Base-by-base conservation (phyloP, 495 filamentous ascomycete genomes). In the Trichoderma reesei region DNA sequence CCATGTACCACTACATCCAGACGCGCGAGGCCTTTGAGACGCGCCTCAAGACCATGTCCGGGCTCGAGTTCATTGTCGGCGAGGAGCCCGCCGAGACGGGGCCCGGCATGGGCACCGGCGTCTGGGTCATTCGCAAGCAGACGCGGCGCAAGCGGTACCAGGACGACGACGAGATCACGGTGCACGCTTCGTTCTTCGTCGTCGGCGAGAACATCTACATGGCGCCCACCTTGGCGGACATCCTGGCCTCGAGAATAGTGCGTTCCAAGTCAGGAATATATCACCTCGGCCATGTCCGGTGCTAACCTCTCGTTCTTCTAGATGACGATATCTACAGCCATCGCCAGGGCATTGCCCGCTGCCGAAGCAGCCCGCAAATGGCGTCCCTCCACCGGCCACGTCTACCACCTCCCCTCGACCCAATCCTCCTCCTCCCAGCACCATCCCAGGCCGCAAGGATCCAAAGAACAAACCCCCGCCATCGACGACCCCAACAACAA, bases 61-160 rank as follows among this genome's bases (percentile, higher is more conserved):
- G 94, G 1, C 73, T 91, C 62, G 90, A 93, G 71, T 95, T 89
- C 71, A 79, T 91, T 60, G 88, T 93, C 46, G 83, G 84, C n/a
- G 86, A 90, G 65, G 87, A 89, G 66, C 88, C 88, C 5, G 85
- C 86, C 44, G 86, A 88, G 41, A 85, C 82, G 39, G 81, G 82
- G 1, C 82, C 85, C 0, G 78, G 80, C 14, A 83, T 82, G 41
- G 87, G 84, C 5, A 85, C 81, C 3, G 90, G 91, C 26, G 82
- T 96, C 26, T 98, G 91, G 91, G 89, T 96, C 2, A 90, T 98
- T 64, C 87, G 91, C 68, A 96, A 96, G 78, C 94, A 98, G 74
- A 85, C 82, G 26, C 80, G 92, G 59, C 81, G 83, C 59, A 83
- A 84, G 84, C 83, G 78, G 64, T 79, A 72, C 66, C 76, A 72